Conservation (phyloP, 2,329 filamentous ascomycete species). For the Diaporthe australafricana region DNA sequence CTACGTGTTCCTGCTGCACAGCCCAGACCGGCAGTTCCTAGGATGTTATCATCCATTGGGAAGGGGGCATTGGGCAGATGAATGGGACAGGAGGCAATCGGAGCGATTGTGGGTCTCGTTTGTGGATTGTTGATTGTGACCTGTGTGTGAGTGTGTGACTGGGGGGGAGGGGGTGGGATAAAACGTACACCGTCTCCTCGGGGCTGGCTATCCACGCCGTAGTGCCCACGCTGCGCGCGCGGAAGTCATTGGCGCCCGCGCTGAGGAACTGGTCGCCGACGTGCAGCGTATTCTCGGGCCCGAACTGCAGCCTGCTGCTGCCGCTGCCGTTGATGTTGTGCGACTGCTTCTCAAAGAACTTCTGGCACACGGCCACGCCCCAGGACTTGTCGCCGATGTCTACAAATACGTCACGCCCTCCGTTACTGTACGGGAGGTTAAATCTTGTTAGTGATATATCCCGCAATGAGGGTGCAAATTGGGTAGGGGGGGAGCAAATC, state of each 20-base stretch:
- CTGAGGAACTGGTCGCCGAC: slow-evolving; percentile 97
- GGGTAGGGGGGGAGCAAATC: no score
- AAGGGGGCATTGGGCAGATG: not conserved
- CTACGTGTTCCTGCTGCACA: not conserved
- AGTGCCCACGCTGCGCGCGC: slow-evolving; percentile 89
- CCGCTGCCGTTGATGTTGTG: slow-evolving; percentile 11
- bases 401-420: slow-evolving; percentile 96
- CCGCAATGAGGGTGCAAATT: not conserved
- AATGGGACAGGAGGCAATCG: no score
- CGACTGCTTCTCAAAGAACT: slow-evolving; percentile 78
- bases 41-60: no score
- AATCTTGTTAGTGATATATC: not conserved
- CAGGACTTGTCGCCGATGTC: slow-evolving; percentile 98
- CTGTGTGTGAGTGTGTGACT: not conserved
- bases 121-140: not conserved
- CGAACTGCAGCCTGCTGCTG: slow-evolving; percentile 55
- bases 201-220: slow-evolving; percentile 98
- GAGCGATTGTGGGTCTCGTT: no score
- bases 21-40: not conserved
- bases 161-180: not conserved
- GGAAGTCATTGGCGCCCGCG: slow-evolving; percentile 97
- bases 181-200: slow-evolving; percentile 77
- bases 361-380: slow-evolving; percentile 93
- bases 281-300: slow-evolving; percentile 85
- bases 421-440: slow-evolving; percentile 67